Conservation (phyloP, 1,139 yeast species). For the Pichia sp. region DNA sequence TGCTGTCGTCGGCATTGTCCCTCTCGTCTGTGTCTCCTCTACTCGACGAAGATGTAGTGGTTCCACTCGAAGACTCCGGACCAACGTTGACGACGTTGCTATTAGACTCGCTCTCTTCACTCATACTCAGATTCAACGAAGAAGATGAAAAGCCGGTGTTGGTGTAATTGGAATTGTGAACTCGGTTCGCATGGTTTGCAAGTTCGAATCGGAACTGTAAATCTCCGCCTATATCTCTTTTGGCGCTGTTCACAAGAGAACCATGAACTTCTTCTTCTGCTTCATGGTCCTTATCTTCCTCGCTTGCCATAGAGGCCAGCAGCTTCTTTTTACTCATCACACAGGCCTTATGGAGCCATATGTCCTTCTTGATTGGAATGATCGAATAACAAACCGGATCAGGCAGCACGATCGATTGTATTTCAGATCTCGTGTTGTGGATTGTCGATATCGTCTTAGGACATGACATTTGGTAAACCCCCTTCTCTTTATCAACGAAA, state of each 20-base stretch:
- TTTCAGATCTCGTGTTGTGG: conserved; percentile 13
- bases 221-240: too few species aligned
- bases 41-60: neutral
- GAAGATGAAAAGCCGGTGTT: neutral
- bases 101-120: neutral
- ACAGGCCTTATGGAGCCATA: neutral
- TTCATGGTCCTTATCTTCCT: too few species aligned
- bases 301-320: too few species aligned
- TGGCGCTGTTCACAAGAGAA: too few species aligned
- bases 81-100: neutral
- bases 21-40: too few species aligned
- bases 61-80: neutral
- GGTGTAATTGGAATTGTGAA: neutral
- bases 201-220: too few species aligned
- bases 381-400: conserved; percentile 12
- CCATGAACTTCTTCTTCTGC: too few species aligned
- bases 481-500: conserved; percentile 1
- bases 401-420: conserved; percentile 21
- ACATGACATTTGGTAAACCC: conserved; percentile 6
- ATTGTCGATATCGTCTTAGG: neutral
- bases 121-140: conserved; percentile 2
- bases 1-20: too few species aligned
- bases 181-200: too few species aligned
- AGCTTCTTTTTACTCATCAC: neutral
- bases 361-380: conserved; percentile 26